Evolutionary conservation across 768 basidiomycete species (phyloP).

Genomic region (Psilocybe cyanescens): DNA sequence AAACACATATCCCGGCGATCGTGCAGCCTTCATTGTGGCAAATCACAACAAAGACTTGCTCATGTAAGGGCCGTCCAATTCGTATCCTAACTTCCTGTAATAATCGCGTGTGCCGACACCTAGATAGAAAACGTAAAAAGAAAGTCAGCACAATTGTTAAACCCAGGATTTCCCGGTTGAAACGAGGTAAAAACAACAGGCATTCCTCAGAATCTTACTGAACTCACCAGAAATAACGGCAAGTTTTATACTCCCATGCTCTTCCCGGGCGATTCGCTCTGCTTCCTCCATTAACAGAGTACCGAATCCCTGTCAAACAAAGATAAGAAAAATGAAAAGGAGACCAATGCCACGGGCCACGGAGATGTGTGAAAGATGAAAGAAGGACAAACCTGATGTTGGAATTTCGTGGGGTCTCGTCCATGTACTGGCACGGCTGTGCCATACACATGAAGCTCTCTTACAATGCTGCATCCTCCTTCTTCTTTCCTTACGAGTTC

Average conservation of each 20-base stretch:
- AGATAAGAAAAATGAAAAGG: conserved; percentile 8
- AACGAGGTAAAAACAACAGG: background rate
- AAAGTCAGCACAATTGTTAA: background rate
- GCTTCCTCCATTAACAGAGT: conserved; percentile 99
- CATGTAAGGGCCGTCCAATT: conserved; percentile 98
- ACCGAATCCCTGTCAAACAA: conserved; percentile 78
- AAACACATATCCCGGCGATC: background rate
- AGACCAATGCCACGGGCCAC: background rate
- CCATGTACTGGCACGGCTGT: conserved; percentile 98
- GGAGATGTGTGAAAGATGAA: conserved; percentile 2
- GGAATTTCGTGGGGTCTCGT: conserved; percentile 97
- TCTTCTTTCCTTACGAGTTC: conserved; percentile 80
- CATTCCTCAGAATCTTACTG: background rate
- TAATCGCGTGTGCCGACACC: conserved; percentile 98
- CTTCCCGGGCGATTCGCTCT: conserved; percentile 95
- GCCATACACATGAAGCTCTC: conserved; percentile 97
- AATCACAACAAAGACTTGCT: conserved; percentile 65
- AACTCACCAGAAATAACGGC: conserved; percentile 93
- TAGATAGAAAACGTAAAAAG: conserved; percentile 26
- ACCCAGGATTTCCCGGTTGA: background rate
- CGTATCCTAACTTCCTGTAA: conserved; percentile 92
- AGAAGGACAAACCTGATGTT: conserved; percentile 69
- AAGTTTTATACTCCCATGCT: conserved; percentile 93
- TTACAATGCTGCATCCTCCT: conserved; percentile 88
- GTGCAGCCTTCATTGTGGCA: background rate